Evolutionary conservation across 2,329 filamentous ascomycete genomes (phyloP), one percentile per base, ranked within the genome.

Genomic region (Graphilbum fragrans): DNA sequence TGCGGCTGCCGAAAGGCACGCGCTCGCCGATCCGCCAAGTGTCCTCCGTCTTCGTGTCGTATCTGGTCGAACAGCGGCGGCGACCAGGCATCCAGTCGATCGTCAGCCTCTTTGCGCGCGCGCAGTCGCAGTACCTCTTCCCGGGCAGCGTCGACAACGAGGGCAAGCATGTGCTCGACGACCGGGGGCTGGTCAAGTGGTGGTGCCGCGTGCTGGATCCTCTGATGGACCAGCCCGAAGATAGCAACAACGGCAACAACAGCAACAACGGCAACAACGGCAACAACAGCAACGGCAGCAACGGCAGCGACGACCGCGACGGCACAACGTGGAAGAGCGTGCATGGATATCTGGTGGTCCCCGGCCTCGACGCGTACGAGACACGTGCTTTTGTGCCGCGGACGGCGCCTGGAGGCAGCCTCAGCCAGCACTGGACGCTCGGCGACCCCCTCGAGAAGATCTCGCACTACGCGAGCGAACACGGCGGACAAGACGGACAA

Each of bases 121-220:
- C 92, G 0, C 92, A 96, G 57, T 79, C 82, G 39, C 92, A 96
- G 55, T 98, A 98, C 52, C 72, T 98, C 14, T 98, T 96, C 56
- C 88, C 92, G 0, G 86, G 86, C 0, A 96, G 90, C 54, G 77
- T 87, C 32, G 80, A 94, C 45, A 90, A 95, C 57, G 60, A 63
- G 17, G 74, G 75, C 3, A 98, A 98, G 57, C 92, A 98, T 63
- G 82, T 98, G 0, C 66, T 96, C 9, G 86, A 94, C 52, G 92
- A 98, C 53, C 72, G 87, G 25, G 86, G 84, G 0, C 66, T 98
- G 39, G 85, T 98, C 18, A 86, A 81, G 53, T 98, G 92, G 92
- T 98, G 92, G 92, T 94, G 87, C 55, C 80, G 77, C 16, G 84
- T 90, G 11, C 63, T 95, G 12, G 82, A 95, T 54, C 82, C 84